Evolutionary conservation across 164 flowering plant genomes (phyloP).

Genomic region (Magnolia kwangsiensis): DNA sequence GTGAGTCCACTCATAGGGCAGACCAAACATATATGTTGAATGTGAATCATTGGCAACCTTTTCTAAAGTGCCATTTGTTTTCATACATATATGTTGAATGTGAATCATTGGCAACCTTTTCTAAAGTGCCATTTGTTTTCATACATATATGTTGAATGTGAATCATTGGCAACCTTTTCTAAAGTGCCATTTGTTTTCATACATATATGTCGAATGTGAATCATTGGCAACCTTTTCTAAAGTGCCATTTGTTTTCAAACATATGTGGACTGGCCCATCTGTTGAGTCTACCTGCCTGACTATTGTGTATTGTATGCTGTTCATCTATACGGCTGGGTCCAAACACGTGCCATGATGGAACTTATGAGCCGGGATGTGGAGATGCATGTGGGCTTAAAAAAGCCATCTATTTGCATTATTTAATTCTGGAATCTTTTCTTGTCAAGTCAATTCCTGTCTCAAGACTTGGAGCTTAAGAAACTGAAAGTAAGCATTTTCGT

Average conservation of each 20-base stretch:
- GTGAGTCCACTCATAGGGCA: background rate
- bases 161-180: background rate
- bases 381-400: too few relatives aligned
- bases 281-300: background rate
- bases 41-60: background rate
- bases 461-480: background rate
- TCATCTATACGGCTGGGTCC: background rate
- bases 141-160: background rate
- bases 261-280: background rate
- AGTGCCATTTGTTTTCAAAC: background rate
- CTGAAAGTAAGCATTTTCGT: background rate
- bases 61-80: background rate
- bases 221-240: background rate
- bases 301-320: background rate
- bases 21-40: background rate
- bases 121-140: background rate
- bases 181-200: background rate
- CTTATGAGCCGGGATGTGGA: background rate
- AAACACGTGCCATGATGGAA: background rate
- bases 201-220: background rate
- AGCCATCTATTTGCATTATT: background rate
- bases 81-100: background rate
- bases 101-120: background rate
- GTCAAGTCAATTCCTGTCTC: background rate
- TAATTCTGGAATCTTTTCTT: background rate